Evolutionary conservation across 2,329 filamentous ascomycete genomes (phyloP).

Genomic region (Exophiala alcalophila): DNA sequence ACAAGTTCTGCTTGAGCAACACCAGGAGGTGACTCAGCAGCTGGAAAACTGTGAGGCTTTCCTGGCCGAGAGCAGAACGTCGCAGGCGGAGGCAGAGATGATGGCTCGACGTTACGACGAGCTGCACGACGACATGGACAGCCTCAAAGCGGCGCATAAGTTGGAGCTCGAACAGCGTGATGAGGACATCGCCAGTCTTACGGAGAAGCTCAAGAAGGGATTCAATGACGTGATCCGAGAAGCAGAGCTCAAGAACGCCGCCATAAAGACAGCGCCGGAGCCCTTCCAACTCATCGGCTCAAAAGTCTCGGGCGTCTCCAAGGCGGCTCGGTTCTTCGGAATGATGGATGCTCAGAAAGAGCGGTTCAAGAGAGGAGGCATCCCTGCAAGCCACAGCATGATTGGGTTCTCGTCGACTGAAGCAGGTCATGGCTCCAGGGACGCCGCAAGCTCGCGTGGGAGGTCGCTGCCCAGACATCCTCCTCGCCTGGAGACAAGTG

Average conservation of each 20-base stretch:
- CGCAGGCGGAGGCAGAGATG: constrained; percentile 5
- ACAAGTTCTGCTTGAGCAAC: constrained; percentile 16
- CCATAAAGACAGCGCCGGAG: no score
- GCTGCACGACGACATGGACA: constrained; percentile 19
- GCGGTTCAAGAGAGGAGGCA: constrained; percentile 6
- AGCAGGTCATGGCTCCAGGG: constrained; percentile 18
- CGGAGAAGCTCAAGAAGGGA: constrained; percentile 24
- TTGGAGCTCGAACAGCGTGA: constrained; percentile 23
- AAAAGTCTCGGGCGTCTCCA: no score
- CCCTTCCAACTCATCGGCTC: no score
- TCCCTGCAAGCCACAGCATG: constrained; percentile 21
- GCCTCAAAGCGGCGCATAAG: constrained; percentile 17
- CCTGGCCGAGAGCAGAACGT: constrained; percentile 5
- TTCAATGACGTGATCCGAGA: no score
- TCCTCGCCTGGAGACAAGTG: no score
- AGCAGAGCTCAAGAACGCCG: constrained; percentile 25
- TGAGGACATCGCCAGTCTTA: constrained; percentile 18
- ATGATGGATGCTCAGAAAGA: constrained; percentile 25
- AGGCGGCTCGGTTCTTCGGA: constrained; percentile 23
- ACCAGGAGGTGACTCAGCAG: constrained; percentile 9
- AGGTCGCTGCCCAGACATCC: no score
- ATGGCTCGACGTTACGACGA: constrained; percentile 19
- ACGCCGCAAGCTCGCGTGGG: no score
- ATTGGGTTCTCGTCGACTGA: constrained; percentile 14
- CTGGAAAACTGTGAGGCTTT: constrained; percentile 12